Conservation (phyloP, 441 rosid species). For the Aleurites moluccanus region DNA sequence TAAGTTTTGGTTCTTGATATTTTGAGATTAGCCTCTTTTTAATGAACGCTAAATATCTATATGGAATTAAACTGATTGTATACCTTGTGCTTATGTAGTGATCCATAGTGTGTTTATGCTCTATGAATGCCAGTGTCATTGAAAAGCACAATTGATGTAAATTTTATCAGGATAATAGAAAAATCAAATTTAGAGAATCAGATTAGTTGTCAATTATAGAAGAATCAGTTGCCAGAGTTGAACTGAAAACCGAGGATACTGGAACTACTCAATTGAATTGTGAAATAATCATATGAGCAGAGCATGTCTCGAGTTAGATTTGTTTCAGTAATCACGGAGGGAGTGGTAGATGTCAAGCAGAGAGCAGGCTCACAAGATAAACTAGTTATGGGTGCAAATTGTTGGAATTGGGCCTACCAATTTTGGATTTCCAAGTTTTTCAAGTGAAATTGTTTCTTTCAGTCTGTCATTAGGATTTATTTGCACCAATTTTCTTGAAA, state of each 20-base stretch:
- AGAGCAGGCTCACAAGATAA: not conserved
- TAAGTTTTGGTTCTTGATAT: conserved; percentile 28
- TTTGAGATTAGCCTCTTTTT: conserved; percentile 1
- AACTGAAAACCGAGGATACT: not conserved
- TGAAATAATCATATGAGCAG: not conserved
- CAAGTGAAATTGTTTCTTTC: not conserved
- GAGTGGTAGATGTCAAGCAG: not conserved
- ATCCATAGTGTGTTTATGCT: not conserved
- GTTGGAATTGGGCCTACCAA: not conserved
- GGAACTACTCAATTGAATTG: no score
- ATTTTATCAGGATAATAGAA: not conserved
- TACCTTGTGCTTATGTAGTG: not conserved
- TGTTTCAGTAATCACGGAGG: not conserved
- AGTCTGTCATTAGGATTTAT: not conserved
- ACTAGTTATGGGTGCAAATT: conserved; percentile 13
- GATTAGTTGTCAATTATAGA: not conserved
- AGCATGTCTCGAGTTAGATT: not conserved
- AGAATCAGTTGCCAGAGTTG: not conserved
- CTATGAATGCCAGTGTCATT: not conserved
- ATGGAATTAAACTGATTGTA: conserved; percentile 1
- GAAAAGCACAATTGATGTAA: not conserved
- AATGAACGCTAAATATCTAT: no score
- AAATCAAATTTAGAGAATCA: no score
- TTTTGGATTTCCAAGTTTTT: not conserved
- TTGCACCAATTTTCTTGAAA: not conserved